phyloP scores from a whole-genome alignment of 2,329 filamentous ascomycete species.

The Endoconidiophora laricicola region DNA sequence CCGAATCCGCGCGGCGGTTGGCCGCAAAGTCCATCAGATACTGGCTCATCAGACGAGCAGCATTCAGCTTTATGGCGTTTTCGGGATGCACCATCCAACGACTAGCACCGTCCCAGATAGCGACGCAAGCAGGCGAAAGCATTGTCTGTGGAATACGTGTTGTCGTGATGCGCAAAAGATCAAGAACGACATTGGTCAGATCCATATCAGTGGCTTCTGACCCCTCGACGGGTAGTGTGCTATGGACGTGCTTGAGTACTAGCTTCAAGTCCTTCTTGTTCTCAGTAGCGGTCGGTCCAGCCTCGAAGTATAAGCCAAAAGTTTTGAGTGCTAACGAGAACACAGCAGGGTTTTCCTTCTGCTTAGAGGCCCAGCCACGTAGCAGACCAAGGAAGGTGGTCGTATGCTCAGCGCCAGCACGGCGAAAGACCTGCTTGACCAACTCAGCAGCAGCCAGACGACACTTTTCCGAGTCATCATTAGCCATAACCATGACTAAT shows the following conservation, averaged over 20 bases:
- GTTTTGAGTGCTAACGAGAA: conserved; percentile 60
- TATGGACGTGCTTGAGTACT: conserved; percentile 37
- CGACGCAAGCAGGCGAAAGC: conserved; percentile 40
- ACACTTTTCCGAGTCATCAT: conserved; percentile 78
- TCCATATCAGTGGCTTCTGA: conserved; percentile 42
- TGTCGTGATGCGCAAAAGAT: conserved; percentile 50
- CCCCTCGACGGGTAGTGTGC: conserved; percentile 38
- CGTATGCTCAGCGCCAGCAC: conserved; percentile 55
- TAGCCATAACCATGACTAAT: conserved; percentile 67
- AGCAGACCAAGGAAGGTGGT: conserved; percentile 56
- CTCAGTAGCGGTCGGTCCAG: conserved; percentile 37
- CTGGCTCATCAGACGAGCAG: conserved; percentile 56
- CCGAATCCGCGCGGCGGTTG: conserved; percentile 17
- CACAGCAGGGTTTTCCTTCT: conserved; percentile 52
- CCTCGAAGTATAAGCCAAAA: conserved; percentile 71
- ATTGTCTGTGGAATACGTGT: conserved; percentile 47
- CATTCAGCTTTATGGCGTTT: conserved; percentile 57
- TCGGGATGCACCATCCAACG: conserved; percentile 57
- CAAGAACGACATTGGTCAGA: conserved; percentile 56
- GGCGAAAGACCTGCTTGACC: conserved; percentile 64
- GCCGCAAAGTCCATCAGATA: conserved; percentile 68
- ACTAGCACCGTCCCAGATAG: conserved; percentile 57
- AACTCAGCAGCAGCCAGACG: conserved; percentile 65
- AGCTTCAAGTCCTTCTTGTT: conserved; percentile 52
- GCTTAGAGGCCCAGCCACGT: conserved; percentile 57